Evolutionary conservation across 208 protist genomes (phyloP).

Genomic region (Porcisia deanei): DNA sequence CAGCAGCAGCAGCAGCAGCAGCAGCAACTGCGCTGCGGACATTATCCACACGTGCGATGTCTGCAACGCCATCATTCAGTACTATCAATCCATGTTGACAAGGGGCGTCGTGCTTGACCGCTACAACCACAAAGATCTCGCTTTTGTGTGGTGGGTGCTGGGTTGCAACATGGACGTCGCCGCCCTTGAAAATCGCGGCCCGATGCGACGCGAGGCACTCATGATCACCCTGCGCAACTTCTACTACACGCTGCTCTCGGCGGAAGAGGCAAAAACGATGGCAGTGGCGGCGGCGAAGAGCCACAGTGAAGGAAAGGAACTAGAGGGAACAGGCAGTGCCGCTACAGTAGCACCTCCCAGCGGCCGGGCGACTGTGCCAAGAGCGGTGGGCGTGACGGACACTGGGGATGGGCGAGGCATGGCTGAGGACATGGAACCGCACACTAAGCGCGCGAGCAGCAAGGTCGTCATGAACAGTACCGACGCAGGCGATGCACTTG

Average conservation of each 20-base stretch:
- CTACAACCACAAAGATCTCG: slow-evolving; percentile 83
- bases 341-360: slow-evolving; percentile 4
- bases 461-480: background rate
- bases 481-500: background rate
- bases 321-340: background rate
- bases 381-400: background rate
- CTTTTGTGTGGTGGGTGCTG: slow-evolving; percentile 87
- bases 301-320: background rate
- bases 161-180: slow-evolving; percentile 69
- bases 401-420: background rate
- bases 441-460: background rate
- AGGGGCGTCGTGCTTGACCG: slow-evolving; percentile 81
- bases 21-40: background rate
- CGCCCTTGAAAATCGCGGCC: slow-evolving; percentile 46
- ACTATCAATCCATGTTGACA: slow-evolving; percentile 77
- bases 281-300: background rate
- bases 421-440: background rate
- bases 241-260: slow-evolving; percentile 70
- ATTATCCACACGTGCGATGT: slow-evolving; percentile 35
- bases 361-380: background rate
- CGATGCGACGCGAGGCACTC: slow-evolving; percentile 64
- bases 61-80: slow-evolving; percentile 55
- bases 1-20: background rate
- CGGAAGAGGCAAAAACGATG: slow-evolving; percentile 21
- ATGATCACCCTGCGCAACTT: slow-evolving; percentile 70